Evolutionary conservation across 306 rosid species (phyloP), one percentile per base, ranked within the genome.

Genomic region (Lagenaria siceraria): DNA sequence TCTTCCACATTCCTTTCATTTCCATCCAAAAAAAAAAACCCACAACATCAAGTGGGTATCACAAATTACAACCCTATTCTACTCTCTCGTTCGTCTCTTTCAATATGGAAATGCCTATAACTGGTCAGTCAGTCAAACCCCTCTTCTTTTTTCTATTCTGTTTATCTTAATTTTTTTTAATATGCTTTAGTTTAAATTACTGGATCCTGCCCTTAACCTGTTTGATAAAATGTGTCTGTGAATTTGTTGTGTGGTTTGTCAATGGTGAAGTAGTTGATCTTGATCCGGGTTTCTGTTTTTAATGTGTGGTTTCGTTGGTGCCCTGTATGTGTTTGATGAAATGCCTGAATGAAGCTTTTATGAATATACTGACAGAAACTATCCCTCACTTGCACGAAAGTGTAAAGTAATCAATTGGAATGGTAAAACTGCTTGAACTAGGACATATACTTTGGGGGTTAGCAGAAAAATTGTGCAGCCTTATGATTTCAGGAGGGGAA

Each of bases 381-480:
- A 43, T 2, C 38, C 22, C 52, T 70, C 35, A 70, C 56, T 42
- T 70, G 75, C 56, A 70, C 38, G 10, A 70, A 70, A 70, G 38
- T 24, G 21, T 42, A 46, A 46, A 46, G 75, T 25, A 46, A 42
- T 70, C 38, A 25, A 70, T 46, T 70, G 75, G 36, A 70, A 14
- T 72, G 60, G 76, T 18, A 17, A 46, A 72, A 48, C 60, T 72
- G 38, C 56, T 24, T 43, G 7, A 46, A 46, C 35, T 69, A 22
- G 54, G 21, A 46, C 75, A 71, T 27, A 43, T 70, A 35, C 29
- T 52, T 62, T 68, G 54, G 42, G 42, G n/a, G 7, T 35, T 48
- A 73, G 70, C 80, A 29, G 14, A 46, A 56, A 52, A 33, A 46
- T 38, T 18, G n/a, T 59, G 80, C 80, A 81, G 74, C 79, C 83